These are phyloP conservation scores for Leucogyrophana mollusca DNA, from an alignment of 768 basidiomycete species.

Conservation along the genomic window DNA sequence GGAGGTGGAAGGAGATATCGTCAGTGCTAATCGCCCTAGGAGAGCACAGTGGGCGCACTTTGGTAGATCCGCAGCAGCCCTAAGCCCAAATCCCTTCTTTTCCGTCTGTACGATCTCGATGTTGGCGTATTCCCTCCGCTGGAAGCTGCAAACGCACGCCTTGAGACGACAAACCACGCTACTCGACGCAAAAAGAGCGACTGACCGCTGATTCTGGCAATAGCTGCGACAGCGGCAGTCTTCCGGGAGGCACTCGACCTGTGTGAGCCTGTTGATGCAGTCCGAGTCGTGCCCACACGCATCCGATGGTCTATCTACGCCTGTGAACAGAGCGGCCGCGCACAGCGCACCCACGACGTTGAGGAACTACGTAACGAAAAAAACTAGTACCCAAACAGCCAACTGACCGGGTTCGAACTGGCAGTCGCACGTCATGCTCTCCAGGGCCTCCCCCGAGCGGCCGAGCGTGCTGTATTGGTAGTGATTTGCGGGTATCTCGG, in stretches of 20 bases:
- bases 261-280: slow-evolving; percentile 96
- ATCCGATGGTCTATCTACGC: slow-evolving; percentile 51
- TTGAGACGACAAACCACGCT: slow-evolving; percentile 2
- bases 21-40: neutral
- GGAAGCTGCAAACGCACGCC: slow-evolving; percentile 58
- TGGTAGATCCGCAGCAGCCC: slow-evolving; percentile 65
- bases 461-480: slow-evolving; percentile 89
- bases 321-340: slow-evolving; percentile 39
- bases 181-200: slow-evolving; percentile 7
- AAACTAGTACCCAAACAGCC: slow-evolving; percentile 4
- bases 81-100: slow-evolving; percentile 92
- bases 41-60: slow-evolving; percentile 45
- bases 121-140: slow-evolving; percentile 77
- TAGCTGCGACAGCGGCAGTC: slow-evolving; percentile 82
- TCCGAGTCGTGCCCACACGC: slow-evolving; percentile 89
- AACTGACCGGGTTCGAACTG: slow-evolving; percentile 77
- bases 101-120: slow-evolving; percentile 93
- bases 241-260: slow-evolving; percentile 90
- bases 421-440: slow-evolving; percentile 97
- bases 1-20: too few relatives aligned
- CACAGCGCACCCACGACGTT: slow-evolving; percentile 25
- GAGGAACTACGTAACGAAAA: slow-evolving; percentile 19
- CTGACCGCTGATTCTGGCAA: slow-evolving; percentile 94
- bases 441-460: slow-evolving; percentile 82
- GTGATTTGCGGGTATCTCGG: slow-evolving; percentile 70